Evolutionary conservation across 2,329 filamentous ascomycete species (phyloP), one percentile per base, ranked within the genome.

Genomic region (Ophiostoma perfectum): DNA sequence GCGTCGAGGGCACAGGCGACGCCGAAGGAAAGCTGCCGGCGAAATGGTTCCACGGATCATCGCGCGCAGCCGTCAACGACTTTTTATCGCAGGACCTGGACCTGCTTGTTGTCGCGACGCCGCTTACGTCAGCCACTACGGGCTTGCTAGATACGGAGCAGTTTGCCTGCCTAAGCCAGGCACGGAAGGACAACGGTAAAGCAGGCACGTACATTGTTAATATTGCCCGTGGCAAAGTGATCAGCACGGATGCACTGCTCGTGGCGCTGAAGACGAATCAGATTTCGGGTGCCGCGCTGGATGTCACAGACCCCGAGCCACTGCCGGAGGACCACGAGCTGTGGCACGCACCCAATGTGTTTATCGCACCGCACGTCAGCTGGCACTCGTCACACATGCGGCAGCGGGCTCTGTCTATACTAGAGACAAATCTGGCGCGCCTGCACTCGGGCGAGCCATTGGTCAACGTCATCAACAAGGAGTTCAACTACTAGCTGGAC

Each of bases 281-380:
- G 16, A 79, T 82, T 62, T 74, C 80, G 3, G 91, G 91, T 41
- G 91, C 91, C 0, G 90, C 90, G 1, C 77, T 94, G 55, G 91
- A 93, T 75, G 91, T 94, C 0, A 90, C 90, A 1, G 90, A 93
- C 70, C 91, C 91, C 0, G 91, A 94, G 76, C 91, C 91, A 0
- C 76, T 94, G 71, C 90, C 90, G 0, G 77, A 81, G 2, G 85
- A 88, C 5, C 86, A 90, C 74, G 83, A 85, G 71, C 78, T 94
- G 66, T 94, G 90, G 90, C 83, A 80, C 39, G 80, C 88, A 11
- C 84, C 85, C 70, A 92, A 93, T 76, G 81, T 89, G 14, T 83
- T 89, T 66, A 84, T 94, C 64, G 83, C 82, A 27, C 83, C 83
- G 16, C 83, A 84, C 70, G 75, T 84, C 12, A 83, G 81, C 65